Evolutionary conservation across 257 asterid species (phyloP), one percentile per base, ranked within the genome.

Genomic region (Schizonepeta tenuifolia): DNA sequence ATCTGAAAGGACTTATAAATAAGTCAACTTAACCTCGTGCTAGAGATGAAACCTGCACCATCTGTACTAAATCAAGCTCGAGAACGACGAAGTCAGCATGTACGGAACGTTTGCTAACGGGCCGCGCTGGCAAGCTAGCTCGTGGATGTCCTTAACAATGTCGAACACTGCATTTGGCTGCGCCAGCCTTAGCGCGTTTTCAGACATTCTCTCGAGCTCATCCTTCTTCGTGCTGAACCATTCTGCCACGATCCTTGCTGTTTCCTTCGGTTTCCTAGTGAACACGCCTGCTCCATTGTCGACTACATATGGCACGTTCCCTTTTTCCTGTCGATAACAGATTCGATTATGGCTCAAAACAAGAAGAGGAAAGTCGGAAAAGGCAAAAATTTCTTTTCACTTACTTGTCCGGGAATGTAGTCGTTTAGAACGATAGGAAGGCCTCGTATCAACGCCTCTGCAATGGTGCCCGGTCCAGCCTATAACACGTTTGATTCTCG

Each of bases 381-480:
- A 40, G 28, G 24, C 6, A 10, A 64, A 57, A 47, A 31, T 51
- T 40, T 7, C 7, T 14, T 47, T 62, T 24, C 41, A 76, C 93
- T 78, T 78, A 91, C 98, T 77, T 93, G 98, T 75, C 98, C 98
- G 3, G 98, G 98, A 79, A 93, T 93, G 83, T 87, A 93, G 73
- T 93, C 97, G n/a, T 93, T 93, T 22, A 93, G 94, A 65, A 93
- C 86, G 44, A 93, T 93, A 0, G 98, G 97, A 69, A 93, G 98
- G 14, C 99, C 99, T 67, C 96, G 81, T 79, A 94, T 94, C 84
- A 94, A 80, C 41, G 99, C 96, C 86, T 94, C 99, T 0, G 99
- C 87, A 56, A 94, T 91, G 72, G 99, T 94, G 49, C 99, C 99
- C 1, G 99, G 97, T 75, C 99, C 99, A 9, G 99, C 99, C 98